phyloP scores from a whole-genome alignment of 2,329 filamentous ascomycete genomes.

The Ophiocordyceps australis region DNA sequence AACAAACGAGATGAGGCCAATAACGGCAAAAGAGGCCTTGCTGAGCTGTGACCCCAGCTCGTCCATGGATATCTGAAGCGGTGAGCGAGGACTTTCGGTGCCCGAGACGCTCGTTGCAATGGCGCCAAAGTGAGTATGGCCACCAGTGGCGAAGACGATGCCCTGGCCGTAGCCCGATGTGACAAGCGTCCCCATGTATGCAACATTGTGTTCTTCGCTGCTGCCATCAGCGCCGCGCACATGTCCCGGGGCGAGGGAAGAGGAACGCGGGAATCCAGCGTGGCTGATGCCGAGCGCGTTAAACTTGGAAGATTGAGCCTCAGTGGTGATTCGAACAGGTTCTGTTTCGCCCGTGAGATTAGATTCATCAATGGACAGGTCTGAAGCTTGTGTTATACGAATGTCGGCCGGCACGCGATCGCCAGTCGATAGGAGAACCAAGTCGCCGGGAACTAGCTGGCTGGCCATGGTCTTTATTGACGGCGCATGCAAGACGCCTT shows the following conservation, averaged over 20 bases:
- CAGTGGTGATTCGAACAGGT: conserved; percentile 61
- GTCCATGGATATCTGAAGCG: conserved; percentile 92
- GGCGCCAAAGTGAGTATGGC: conserved; percentile 85
- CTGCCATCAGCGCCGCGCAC: conserved; percentile 38
- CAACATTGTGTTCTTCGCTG: conserved; percentile 74
- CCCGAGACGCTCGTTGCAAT: conserved; percentile 89
- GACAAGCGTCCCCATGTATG: conserved; percentile 94
- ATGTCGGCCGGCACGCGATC: conserved; percentile 95
- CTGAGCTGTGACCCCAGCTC: conserved; percentile 90
- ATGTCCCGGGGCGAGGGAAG: conserved; percentile 25
- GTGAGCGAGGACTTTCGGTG: conserved; percentile 88
- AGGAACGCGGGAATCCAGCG: conserved; percentile 14
- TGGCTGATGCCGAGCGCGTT: conserved; percentile 11
- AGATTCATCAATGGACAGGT: conserved; percentile 88
- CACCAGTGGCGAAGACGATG: conserved; percentile 91
- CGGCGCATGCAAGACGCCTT: conserved; percentile 47
- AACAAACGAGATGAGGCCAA: conserved; percentile 79
- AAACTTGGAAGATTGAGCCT: conserved; percentile 24
- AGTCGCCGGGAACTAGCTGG: conserved; percentile 77
- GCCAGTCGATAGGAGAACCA: conserved; percentile 87
- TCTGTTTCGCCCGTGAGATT: conserved; percentile 96
- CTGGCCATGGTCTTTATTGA: conserved; percentile 75
- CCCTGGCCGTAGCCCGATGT: conserved; percentile 91
- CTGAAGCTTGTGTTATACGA: conserved; percentile 75
- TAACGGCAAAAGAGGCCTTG: conserved; percentile 91